Base-by-base conservation (phyloP, 2,329 filamentous ascomycete species). In the Sclerotinia nivalis region DNA sequence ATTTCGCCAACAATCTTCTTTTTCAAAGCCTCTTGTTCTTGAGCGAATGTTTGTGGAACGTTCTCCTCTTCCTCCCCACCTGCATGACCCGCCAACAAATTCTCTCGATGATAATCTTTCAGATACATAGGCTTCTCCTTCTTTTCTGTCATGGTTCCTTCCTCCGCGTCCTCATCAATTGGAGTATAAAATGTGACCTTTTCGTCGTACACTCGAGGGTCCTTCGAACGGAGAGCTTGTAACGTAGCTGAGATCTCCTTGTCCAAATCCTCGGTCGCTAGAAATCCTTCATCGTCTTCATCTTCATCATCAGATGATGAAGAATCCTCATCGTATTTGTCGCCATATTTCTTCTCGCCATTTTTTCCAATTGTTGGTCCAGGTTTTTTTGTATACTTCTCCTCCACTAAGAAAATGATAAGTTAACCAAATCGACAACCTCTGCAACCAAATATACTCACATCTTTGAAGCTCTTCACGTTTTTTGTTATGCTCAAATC, bases 401-500 rank as follows among this genome's bases (percentile, higher is more conserved):
- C 92, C 81, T 98, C 93, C 78, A 98, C 92, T 95, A 72, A 9
- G 31, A 6, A 67, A 13, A 52, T 25, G 8, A 64, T 74, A 59
- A 74, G 70, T 67, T 20, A 25, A 12, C 54, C 54, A 70, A 80
- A 74, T 80, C 76, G 56, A 6, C 59, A 67, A 28, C 73, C 25
- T 3, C 12, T 4, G 13, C 22, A 20, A n/a, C 25, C 52, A 52
- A 28, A 58, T 74, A 64, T 40, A 81, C 87, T 76, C 77, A 91
- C 90, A 80, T 77, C 87, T 86, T 22, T 93, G 90, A 73, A 89
- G 83, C 79, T 99, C 96, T 78, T 97, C 94, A 70, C 95, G 88
- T 83, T 97, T 97, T 84, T 98, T 97, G 83, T 99, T 99, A 82
- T 98, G 87, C 80, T 99, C 96, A 76, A 97, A 98, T 54, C 93